phyloP scores from a whole-genome alignment of 192 early-diverging fungal genomes.

The Polychytrium aggregatum region DNA sequence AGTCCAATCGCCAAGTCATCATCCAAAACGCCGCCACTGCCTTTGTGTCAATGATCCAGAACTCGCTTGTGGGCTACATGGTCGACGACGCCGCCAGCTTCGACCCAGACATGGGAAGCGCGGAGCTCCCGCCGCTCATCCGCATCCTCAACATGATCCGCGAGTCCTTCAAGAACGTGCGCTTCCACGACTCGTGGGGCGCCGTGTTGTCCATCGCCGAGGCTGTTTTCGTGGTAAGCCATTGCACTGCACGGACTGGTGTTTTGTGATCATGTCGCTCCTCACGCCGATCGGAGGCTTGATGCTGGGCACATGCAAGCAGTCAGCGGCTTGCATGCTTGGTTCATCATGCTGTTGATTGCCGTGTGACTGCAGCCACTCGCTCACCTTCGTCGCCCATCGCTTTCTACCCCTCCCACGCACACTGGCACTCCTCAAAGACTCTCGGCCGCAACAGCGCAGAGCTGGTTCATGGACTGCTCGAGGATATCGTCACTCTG shows the following conservation, averaged over 20 bases:
- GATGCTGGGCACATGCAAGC: no score
- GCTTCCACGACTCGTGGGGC: conserved; percentile 75
- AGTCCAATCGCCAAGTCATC: no score
- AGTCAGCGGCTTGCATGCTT: no score
- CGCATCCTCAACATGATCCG: conserved; percentile 15
- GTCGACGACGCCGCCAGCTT: conserved; percentile 16
- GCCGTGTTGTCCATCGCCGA: conserved; percentile 65
- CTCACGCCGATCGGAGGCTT: neutral
- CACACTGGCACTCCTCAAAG: conserved; percentile 16
- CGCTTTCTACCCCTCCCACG: no score
- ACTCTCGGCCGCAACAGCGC: conserved; percentile 53
- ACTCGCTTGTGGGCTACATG: no score
- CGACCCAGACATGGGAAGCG: no score
- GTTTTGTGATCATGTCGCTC: neutral
- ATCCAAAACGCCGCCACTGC: conserved; percentile 1
- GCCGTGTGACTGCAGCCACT: no score
- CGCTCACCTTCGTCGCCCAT: no score
- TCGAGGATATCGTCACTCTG: conserved; percentile 58
- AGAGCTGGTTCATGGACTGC: conserved; percentile 42
- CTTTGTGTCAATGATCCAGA: no score
- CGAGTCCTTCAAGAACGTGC: conserved; percentile 40
- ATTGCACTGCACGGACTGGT: neutral
- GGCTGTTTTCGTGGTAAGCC: conserved; percentile 46
- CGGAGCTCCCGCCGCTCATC: conserved; percentile 33
- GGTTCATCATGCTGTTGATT: no score